phyloP scores from a whole-genome alignment of 2,329 filamentous ascomycete genomes.

The Stachybotrys elegans region DNA sequence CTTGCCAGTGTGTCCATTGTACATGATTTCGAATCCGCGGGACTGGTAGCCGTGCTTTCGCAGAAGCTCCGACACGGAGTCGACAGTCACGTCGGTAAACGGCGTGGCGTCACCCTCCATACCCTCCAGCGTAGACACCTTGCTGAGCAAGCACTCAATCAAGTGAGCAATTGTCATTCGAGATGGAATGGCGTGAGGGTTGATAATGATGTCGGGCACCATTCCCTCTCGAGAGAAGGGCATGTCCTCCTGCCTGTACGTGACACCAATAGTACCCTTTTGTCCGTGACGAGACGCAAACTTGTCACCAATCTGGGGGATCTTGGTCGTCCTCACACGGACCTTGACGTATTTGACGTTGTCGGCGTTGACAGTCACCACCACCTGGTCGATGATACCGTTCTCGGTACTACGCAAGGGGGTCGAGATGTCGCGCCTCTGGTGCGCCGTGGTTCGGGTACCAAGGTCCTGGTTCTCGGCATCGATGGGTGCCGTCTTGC shows the following conservation, averaged over 20 bases:
- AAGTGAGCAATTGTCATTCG: constrained; percentile 99
- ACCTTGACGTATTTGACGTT: constrained; percentile 96
- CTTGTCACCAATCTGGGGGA: constrained; percentile 98
- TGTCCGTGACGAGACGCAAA: constrained; percentile 99
- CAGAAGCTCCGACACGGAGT: constrained; percentile 82
- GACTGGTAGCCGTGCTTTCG: constrained; percentile 92
- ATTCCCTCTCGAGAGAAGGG: constrained; percentile 91
- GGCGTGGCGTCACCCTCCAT: constrained; percentile 97
- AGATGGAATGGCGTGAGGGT: constrained; percentile 97
- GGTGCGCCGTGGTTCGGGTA: constrained; percentile 82
- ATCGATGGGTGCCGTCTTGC: constrained; percentile 93
- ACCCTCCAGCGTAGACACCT: constrained; percentile 88
- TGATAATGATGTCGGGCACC: constrained; percentile 94
- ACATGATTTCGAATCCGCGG: constrained; percentile 97
- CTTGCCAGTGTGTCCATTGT: constrained; percentile 93
- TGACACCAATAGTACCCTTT: constrained; percentile 98
- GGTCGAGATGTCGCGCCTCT: constrained; percentile 93
- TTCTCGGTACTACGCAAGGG: constrained; percentile 93
- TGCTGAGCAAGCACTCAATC: constrained; percentile 96
- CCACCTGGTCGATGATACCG: constrained; percentile 90
- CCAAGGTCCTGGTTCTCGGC: constrained; percentile 91
- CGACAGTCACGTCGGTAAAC: constrained; percentile 96
- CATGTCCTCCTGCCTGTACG: constrained; percentile 97
- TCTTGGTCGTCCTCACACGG: constrained; percentile 92
- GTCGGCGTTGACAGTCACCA: constrained; percentile 91